Evolutionary conservation across 1,139 yeast genomes (phyloP), one percentile per base, ranked within the genome.

Genomic region (Hemisphaericaspora lyxosophila): DNA sequence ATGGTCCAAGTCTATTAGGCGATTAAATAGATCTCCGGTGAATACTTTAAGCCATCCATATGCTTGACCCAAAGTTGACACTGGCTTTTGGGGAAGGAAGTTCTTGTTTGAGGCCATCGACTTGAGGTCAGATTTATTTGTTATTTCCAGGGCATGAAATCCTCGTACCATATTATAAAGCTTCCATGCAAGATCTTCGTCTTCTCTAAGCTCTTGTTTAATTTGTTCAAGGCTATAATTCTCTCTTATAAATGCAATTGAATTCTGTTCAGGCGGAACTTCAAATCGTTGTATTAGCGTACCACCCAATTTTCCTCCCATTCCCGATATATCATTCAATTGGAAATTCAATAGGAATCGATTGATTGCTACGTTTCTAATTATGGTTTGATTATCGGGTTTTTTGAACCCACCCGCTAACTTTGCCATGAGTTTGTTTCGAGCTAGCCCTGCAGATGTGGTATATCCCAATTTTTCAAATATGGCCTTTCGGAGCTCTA

Each of bases 31-130:
- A 53, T 92, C 98, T 0, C 92, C 94, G 0, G 85, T 74, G 61
- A 82, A 89, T 0, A 92, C 95, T 33, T 73, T 78, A 7, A 90
- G 62, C 98, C 98, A 92, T 25, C 80, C 83, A 5, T 69, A 53
- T 17, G 87, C 79, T 50, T 88, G 96, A 2, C 64, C 65, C 2
- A 74, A 49, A 1, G 71, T 68, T 6, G 59, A 61, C 4, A 89
- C 77, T 0, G 85, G 76, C n/a, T 62, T 62, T 0, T 75, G 51
- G 1, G 49, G 70, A 41, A 80, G 60, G 56, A 92, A 82, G 51
- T 89, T 87, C 54, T 92, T 92, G 35, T 84, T 79, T 0, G 97
- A 84, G 64, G 82, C 80, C 97, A 92, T 89, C 1, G 95, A 83
- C 54, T 89, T 88, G 15, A 86, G 73, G 26, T 81, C 80, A 0